Percentiles rank a stretch among this genome's conserved stretches.
These are phyloP conservation scores for Suillus plorans DNA, from an alignment of 768 basidiomycete species.

Conservation along the genomic window DNA sequence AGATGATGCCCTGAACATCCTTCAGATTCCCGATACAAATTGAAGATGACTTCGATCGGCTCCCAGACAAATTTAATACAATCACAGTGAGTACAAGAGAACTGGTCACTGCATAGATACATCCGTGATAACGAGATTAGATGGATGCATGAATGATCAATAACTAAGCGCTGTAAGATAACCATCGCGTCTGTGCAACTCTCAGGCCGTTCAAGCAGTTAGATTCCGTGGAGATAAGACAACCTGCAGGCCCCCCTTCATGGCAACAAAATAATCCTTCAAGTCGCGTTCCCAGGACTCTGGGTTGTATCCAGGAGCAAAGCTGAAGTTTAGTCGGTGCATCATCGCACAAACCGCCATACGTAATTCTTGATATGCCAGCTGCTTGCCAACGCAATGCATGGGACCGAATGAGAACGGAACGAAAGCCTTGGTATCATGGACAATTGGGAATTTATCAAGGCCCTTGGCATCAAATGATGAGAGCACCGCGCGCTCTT, in stretches of 20 bases:
- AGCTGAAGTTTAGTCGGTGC: conserved; percentile 40
- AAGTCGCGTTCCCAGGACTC: conserved; percentile 34
- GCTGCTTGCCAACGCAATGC: conserved; percentile 44
- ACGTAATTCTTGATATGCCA: conserved; percentile 45
- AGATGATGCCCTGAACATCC: not conserved
- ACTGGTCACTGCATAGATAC: not conserved
- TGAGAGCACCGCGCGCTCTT: conserved; percentile 25
- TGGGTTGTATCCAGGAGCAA: conserved; percentile 37
- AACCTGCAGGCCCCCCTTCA: conserved; percentile 33
- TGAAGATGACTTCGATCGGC: not conserved
- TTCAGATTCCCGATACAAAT: not conserved
- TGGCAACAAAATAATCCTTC: conserved; percentile 39
- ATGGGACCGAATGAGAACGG: conserved; percentile 47
- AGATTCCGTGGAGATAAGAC: conserved; percentile 34
- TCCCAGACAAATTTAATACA: not conserved
- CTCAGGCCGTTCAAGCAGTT: conserved; percentile 17
- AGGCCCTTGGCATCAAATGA: conserved; percentile 23
- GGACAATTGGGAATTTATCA: conserved; percentile 29
- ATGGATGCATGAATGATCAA: conserved; percentile 14
- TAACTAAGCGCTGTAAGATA: conserved; percentile 28
- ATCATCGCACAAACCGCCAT: conserved; percentile 38
- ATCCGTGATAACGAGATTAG: conserved; percentile 11
- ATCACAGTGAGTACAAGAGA: not conserved
- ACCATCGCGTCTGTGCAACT: conserved; percentile 7
- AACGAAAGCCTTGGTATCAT: conserved; percentile 40